These are phyloP conservation scores for Podospora comata DNA, from an alignment of 495 filamentous ascomycete genomes.

Conservation along the genomic window DNA sequence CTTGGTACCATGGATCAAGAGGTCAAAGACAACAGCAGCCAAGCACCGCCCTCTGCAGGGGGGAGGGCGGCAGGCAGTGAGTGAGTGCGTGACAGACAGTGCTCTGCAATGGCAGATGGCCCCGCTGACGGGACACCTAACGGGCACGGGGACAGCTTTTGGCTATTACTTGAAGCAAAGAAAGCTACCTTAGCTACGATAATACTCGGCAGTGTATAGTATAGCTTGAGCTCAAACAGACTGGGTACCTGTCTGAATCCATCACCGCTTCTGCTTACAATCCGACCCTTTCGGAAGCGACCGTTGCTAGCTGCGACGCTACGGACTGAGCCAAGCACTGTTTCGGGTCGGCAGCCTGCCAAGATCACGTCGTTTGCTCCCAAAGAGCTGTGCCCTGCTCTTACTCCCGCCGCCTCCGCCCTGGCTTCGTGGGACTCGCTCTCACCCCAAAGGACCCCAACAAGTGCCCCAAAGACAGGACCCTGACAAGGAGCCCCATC, in stretches of 20 bases:
- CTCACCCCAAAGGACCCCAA: neutral
- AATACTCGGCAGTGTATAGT: too few relatives aligned
- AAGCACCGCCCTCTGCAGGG: neutral
- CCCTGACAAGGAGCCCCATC: conserved; percentile 17
- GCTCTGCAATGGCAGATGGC: neutral
- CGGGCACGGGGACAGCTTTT: neutral
- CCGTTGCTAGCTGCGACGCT: conserved; percentile 7
- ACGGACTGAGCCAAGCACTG: neutral
- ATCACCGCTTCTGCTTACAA: neutral
- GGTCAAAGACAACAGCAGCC: too few relatives aligned
- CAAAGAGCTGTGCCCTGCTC: conserved; percentile 17
- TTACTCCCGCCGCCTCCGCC: conserved; percentile 6
- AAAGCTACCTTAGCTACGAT: too few relatives aligned
- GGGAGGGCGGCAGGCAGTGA: neutral
- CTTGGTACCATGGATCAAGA: too few relatives aligned
- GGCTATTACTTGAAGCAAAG: too few relatives aligned
- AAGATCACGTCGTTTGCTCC: conserved; percentile 5
- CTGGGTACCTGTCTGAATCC: neutral
- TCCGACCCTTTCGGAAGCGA: neutral
- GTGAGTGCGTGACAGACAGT: neutral
- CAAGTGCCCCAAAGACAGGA: conserved; percentile 8
- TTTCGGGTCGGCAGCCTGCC: conserved; percentile 3
- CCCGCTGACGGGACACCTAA: neutral
- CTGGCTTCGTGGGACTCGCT: too few relatives aligned
- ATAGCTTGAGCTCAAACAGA: too few relatives aligned